Conservation (phyloP, 208 protist genomes). For the Sergeia podlipaevii region DNA sequence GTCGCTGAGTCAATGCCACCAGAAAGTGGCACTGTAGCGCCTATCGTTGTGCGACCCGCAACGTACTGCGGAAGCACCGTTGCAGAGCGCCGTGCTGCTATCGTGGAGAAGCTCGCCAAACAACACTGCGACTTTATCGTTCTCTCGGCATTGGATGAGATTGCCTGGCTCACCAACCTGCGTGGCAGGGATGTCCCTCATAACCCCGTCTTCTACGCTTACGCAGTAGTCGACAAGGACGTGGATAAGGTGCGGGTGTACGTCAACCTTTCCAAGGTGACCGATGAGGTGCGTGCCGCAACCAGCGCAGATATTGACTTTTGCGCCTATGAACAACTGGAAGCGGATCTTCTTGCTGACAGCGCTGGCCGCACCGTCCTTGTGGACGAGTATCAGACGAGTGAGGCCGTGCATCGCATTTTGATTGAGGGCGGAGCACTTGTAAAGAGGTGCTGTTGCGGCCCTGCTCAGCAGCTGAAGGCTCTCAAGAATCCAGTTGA, state of each 20-base stretch:
- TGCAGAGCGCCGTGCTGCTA: constrained; percentile 43
- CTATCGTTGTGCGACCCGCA: constrained; percentile 50
- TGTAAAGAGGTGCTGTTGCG: constrained; percentile 43
- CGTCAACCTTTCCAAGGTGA: constrained; percentile 22
- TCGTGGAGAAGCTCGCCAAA: constrained; percentile 46
- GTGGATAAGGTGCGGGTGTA: constrained; percentile 29
- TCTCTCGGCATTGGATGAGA: constrained; percentile 89
- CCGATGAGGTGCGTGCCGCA: constrained; percentile 13
- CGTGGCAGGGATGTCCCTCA: constrained; percentile 83
- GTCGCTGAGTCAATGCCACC: constrained; percentile 35
- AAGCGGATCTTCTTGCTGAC: constrained; percentile 26
- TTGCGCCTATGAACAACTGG: constrained; percentile 72
- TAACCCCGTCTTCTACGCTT: constrained; percentile 91
- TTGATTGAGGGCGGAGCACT: constrained; percentile 26
- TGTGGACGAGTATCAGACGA: constrained; percentile 71
- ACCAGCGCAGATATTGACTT: constrained; percentile 38
- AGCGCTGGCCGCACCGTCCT: constrained; percentile 39
- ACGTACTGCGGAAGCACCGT: constrained; percentile 66
- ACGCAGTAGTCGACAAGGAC: constrained; percentile 52
- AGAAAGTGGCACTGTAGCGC: constrained; percentile 2
- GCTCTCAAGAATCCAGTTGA: constrained; percentile 91
- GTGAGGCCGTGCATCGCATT: constrained; percentile 49
- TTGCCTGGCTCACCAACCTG: constrained; percentile 92
- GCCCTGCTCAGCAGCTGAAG: constrained; percentile 82
- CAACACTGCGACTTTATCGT: constrained; percentile 58